These are phyloP conservation scores for Glycine latifolia DNA, from an alignment of 306 rosid genomes.

Conservation along the genomic window DNA sequence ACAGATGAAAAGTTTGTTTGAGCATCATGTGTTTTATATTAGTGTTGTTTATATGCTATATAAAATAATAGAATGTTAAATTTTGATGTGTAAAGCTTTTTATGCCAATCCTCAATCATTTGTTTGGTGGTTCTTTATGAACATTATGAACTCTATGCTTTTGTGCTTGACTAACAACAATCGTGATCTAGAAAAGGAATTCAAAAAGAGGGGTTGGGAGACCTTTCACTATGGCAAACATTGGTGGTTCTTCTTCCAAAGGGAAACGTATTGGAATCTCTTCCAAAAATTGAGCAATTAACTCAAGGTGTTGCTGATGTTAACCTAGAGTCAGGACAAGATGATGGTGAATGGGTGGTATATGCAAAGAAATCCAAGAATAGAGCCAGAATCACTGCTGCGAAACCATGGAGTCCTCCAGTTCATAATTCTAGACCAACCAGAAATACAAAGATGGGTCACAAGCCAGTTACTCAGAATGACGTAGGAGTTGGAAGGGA, in stretches of 20 bases:
- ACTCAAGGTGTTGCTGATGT: conserved; percentile 50
- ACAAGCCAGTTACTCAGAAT: conserved; percentile 12
- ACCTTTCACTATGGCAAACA: not conserved
- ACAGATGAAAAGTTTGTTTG: not conserved
- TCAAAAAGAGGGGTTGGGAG: conserved; percentile 28
- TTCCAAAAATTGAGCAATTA: conserved; percentile 51
- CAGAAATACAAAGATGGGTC: conserved; percentile 44
- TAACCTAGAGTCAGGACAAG: conserved; percentile 53
- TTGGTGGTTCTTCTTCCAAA: conserved; percentile 41
- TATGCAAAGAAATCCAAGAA: conserved; percentile 63
- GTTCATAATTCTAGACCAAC: conserved; percentile 50
- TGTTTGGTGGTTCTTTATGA: not conserved
- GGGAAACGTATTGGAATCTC: conserved; percentile 46
- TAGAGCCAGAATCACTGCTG: conserved; percentile 61
- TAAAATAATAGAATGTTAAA: too few species aligned
- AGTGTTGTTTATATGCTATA: too few species aligned
- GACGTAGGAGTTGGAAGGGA: conserved; percentile 52
- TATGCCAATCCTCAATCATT: not conserved
- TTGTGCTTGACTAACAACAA: conserved; percentile 6
- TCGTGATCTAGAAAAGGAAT: conserved; percentile 48
- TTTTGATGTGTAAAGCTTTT: too few species aligned
- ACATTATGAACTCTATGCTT: not conserved
- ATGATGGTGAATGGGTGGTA: conserved; percentile 77
- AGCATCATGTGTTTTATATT: too few species aligned
- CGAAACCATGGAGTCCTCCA: conserved; percentile 53